Evolutionary conservation across 108 stramenopile species (phyloP).

Genomic region (Skeletonema tropicum): DNA sequence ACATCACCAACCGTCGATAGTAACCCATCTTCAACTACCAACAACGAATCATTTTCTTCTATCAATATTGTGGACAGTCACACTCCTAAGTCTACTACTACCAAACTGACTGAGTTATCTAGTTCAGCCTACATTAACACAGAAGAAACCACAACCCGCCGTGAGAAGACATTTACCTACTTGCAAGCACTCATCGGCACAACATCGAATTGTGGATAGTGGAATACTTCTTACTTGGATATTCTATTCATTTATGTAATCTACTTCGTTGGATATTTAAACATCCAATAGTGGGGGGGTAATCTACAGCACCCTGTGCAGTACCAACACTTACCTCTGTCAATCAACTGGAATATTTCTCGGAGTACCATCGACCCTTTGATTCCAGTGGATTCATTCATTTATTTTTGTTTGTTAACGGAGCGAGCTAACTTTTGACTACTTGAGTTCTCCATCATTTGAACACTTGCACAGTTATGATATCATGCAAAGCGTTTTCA

Average conservation of each 20-base stretch:
- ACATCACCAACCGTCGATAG: too few species aligned
- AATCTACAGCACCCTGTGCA: background rate
- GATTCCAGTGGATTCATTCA: too few species aligned
- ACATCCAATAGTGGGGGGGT: background rate
- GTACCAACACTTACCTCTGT: too few species aligned
- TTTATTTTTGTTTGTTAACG: too few species aligned
- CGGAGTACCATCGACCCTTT: slow-evolving; percentile 3
- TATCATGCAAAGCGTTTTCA: too few species aligned
- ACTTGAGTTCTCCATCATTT: too few species aligned
- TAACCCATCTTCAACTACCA: too few species aligned
- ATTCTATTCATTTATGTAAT: background rate
- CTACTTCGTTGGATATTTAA: slow-evolving; percentile 1
- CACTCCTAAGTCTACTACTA: background rate
- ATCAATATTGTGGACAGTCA: background rate
- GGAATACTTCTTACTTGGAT: background rate
- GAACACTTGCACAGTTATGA: too few species aligned
- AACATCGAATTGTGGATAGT: background rate
- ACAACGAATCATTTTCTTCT: background rate
- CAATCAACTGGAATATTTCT: background rate
- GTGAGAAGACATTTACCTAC: background rate
- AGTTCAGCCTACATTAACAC: background rate
- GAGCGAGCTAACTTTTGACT: too few species aligned
- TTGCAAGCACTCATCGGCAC: background rate
- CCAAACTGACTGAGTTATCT: too few species aligned
- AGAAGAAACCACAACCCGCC: background rate